A percentile compares a stretch with the other conserved stretches of the same genome.
Conservation (phyloP, 306 rosid genomes). For the Prunus fruticosa region DNA sequence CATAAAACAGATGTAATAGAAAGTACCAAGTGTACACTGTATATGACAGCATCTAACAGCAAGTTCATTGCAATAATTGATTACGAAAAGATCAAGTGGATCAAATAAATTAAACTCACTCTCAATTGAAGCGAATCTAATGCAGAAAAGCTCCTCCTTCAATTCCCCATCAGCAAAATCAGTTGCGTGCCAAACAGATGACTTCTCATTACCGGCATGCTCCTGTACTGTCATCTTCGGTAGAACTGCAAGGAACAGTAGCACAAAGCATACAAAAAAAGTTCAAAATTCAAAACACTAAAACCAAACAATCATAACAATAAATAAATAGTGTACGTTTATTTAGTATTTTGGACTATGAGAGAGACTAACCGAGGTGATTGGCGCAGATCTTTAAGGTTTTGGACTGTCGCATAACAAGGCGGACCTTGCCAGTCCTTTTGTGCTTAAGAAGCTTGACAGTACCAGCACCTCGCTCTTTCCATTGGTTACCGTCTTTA, state of each 20-base stretch:
- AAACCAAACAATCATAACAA: neutral
- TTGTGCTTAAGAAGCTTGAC: constrained; percentile 79
- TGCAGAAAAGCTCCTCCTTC: constrained; percentile 94
- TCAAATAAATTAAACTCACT: constrained; percentile 44
- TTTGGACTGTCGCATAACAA: constrained; percentile 87
- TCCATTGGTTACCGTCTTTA: constrained; percentile 86
- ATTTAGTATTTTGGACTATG: neutral
- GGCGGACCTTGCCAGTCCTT: constrained; percentile 63
- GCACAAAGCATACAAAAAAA: neutral
- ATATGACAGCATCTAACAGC: neutral
- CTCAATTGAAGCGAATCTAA: constrained; percentile 88
- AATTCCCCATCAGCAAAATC: constrained; percentile 96
- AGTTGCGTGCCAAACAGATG: constrained; percentile 94
- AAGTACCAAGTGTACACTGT: neutral
- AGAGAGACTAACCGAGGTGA: constrained; percentile 56
- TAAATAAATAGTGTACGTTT: neutral
- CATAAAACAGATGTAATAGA: neutral
- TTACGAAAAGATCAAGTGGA: neutral
- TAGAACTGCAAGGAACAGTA: constrained; percentile 43
- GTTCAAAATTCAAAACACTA: neutral
- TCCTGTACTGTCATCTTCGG: constrained; percentile 79
- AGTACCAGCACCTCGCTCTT: constrained; percentile 86
- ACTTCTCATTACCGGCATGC: constrained; percentile 95
- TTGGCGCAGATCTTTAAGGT: constrained; percentile 94
- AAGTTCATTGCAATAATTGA: neutral